These are phyloP conservation scores for Phaeosphaeriaceae sp. DNA, from an alignment of 2,329 filamentous ascomycete genomes.

Conservation along the genomic window DNA sequence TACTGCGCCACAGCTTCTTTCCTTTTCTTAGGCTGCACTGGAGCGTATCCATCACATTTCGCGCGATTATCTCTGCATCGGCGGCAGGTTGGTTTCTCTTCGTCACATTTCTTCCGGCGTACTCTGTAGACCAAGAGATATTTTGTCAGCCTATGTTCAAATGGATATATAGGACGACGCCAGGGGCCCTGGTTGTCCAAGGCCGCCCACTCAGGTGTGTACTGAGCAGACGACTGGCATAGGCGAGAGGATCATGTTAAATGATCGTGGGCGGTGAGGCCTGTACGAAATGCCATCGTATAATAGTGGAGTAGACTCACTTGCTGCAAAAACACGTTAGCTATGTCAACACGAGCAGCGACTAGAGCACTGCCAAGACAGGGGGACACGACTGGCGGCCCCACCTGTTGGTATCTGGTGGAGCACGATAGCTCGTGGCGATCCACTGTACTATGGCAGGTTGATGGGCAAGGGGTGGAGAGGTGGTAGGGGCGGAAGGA, in stretches of 20 bases:
- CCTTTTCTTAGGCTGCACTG: conserved; percentile 2
- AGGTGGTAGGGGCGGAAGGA: too few species aligned
- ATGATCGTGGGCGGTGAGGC: too few species aligned
- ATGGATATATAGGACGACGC: too few species aligned
- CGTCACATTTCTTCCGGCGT: conserved; percentile 16
- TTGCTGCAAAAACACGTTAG: conserved; percentile 7
- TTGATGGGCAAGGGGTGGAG: too few species aligned
- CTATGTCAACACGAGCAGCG: background rate
- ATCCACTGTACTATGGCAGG: too few species aligned
- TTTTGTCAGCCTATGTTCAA: background rate
- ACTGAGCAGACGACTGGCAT: too few species aligned
- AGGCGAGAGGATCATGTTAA: too few species aligned
- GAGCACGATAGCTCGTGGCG: too few species aligned
- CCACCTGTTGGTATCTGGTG: too few species aligned
- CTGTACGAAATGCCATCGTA: background rate
- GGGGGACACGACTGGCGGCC: too few species aligned
- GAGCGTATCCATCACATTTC: conserved; percentile 15
- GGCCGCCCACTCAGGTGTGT: too few species aligned
- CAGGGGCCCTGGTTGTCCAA: too few species aligned
- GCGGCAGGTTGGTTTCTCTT: conserved; percentile 15
- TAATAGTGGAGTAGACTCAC: conserved; percentile 4
- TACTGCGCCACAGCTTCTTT: background rate
- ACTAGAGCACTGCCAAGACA: background rate
- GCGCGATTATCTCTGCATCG: conserved; percentile 10
- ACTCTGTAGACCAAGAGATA: conserved; percentile 4